Evolutionary conservation across 805 yeast genomes (phyloP).

Genomic region (Ogataea degrootiae): DNA sequence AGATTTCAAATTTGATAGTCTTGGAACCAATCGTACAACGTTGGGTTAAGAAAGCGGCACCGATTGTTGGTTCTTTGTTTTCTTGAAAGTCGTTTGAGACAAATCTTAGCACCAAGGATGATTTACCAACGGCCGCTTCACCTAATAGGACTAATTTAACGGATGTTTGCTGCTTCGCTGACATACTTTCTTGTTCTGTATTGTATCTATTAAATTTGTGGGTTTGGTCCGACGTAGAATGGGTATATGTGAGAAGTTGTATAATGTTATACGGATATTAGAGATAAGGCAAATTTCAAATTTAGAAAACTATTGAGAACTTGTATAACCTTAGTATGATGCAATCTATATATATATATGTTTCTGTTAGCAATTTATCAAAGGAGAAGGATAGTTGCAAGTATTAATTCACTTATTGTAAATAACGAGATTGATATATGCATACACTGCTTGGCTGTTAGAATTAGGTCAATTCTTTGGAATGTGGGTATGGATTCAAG

Average conservation of each 20-base stretch:
- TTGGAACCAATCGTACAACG: constrained; percentile 82
- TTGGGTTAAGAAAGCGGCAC: constrained; percentile 96
- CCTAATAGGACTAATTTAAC: constrained; percentile 91
- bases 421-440: neutral
- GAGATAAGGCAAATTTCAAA: too few relatives aligned
- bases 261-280: too few relatives aligned
- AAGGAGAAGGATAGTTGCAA: neutral
- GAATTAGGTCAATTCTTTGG: too few relatives aligned
- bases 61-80: constrained; percentile 96
- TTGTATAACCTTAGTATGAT: too few relatives aligned
- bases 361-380: neutral
- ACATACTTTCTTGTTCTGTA: constrained; percentile 11
- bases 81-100: constrained; percentile 95
- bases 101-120: constrained; percentile 85
- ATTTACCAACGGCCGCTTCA: constrained; percentile 97
- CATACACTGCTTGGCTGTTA: too few relatives aligned
- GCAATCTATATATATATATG: neutral
- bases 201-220: neutral
- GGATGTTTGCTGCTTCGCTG: constrained; percentile 48
- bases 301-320: too few relatives aligned
- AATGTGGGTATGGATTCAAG: too few relatives aligned
- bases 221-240: too few relatives aligned
- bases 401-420: neutral
- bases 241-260: too few relatives aligned
- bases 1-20: constrained; percentile 86